Evolutionary conservation across 2,329 filamentous ascomycete genomes (phyloP).

Genomic region (Cercospora sp.): DNA sequence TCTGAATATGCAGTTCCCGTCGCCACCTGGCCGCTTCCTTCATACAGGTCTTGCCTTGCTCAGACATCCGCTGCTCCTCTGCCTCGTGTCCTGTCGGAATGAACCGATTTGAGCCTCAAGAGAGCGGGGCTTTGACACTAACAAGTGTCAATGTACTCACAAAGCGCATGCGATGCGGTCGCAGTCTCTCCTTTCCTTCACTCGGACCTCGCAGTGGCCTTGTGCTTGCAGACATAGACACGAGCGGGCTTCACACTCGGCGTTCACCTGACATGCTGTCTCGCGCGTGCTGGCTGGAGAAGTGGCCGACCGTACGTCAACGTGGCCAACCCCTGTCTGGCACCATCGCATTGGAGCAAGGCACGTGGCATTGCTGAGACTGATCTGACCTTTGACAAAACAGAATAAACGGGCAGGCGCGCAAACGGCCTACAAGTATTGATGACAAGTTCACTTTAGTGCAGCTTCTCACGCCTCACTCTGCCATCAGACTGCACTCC

Average conservation of each 20-base stretch:
- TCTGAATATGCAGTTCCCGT: not conserved
- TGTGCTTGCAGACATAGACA: slow-evolving; percentile 3
- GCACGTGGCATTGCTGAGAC: slow-evolving; percentile 18
- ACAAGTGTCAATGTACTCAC: not conserved
- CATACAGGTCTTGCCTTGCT: not conserved
- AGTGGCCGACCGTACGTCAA: slow-evolving; percentile 11
- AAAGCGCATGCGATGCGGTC: not conserved
- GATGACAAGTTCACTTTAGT: not conserved
- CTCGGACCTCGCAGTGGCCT: not conserved
- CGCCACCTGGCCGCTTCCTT: not conserved
- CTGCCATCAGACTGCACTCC: not conserved
- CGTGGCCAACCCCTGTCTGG: slow-evolving; percentile 9
- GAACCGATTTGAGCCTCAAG: not conserved
- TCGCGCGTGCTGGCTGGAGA: not conserved
- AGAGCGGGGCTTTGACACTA: not conserved
- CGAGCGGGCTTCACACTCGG: slow-evolving; percentile 2
- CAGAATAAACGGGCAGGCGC: slow-evolving; percentile 8
- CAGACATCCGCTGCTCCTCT: not conserved
- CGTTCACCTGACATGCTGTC: slow-evolving; percentile 14
- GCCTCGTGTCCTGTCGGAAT: not conserved
- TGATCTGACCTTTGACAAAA: slow-evolving; percentile 7
- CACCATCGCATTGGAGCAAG: not conserved
- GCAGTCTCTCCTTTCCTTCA: not conserved
- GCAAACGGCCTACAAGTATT: not conserved
- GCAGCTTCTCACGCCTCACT: not conserved